Evolutionary conservation across 83 land plant species (phyloP).

Genomic region (Isoetes engelmannii): DNA sequence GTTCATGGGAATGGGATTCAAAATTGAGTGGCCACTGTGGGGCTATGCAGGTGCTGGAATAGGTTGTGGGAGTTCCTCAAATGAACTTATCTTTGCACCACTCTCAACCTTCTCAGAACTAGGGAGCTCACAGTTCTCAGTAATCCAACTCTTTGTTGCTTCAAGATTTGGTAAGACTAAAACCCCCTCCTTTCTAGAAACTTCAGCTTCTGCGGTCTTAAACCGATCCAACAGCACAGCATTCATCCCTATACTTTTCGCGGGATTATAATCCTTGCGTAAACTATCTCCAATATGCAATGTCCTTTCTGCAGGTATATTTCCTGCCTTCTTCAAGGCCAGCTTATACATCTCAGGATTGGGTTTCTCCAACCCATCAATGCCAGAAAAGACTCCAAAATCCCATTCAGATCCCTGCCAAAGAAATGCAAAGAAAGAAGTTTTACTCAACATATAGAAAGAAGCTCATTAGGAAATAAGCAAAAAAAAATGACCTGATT

Average conservation of each 20-base stretch:
- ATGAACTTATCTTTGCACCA: too few species aligned
- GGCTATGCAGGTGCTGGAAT: too few species aligned
- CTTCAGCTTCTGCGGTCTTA: conserved; percentile 53
- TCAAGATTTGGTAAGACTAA: conserved; percentile 61
- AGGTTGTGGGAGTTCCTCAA: too few species aligned
- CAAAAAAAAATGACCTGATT: conserved; percentile 40
- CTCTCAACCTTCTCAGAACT: background rate
- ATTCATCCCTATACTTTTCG: conserved; percentile 66
- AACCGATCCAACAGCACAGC: conserved; percentile 75
- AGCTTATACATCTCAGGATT: conserved; percentile 65
- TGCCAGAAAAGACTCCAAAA: conserved; percentile 89
- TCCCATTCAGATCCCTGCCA: conserved; percentile 88
- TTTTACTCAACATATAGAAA: background rate
- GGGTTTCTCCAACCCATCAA: conserved; percentile 90
- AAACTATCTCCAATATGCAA: conserved; percentile 88
- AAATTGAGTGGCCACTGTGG: too few species aligned
- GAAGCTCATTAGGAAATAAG: background rate
- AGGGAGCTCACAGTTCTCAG: conserved; percentile 13
- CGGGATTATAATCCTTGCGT: conserved; percentile 72
- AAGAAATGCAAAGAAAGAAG: background rate
- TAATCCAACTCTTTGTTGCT: conserved; percentile 37
- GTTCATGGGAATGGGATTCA: too few species aligned
- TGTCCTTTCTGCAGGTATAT: conserved; percentile 48
- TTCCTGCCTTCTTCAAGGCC: conserved; percentile 71
- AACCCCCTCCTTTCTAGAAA: conserved; percentile 60